Evolutionary conservation across 1,284 basidiomycete genomes (phyloP), one percentile per base, ranked within the genome.

Genomic region (Earliella scabrosa): DNA sequence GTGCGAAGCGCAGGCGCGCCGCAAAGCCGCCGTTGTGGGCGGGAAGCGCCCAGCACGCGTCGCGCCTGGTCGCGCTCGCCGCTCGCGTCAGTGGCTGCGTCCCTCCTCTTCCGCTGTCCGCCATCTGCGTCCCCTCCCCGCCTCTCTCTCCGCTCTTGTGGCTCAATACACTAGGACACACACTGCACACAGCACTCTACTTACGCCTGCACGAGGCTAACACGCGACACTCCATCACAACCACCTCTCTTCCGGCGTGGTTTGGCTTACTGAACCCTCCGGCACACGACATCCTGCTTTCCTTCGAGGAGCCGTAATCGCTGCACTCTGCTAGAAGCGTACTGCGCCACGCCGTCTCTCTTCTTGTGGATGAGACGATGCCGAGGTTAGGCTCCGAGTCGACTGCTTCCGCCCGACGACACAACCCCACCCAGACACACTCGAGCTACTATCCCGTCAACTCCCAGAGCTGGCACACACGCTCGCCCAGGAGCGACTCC

Each of bases 321-420:
- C 18, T 13, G 11, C 16, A 32, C 26, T 31, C n/a, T 10, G n/a
- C 41, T 2, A 34, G 3, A 29, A 32, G 40, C 29, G 34, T 21
- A 16, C 43, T 34, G 46, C 31, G 16, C 14, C 20, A 8, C 24
- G 27, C 35, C 24, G 1, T 14, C 26, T 35, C 43, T 36, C 35
- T 49, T 27, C 49, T 54, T 54, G 57, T 45, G 26, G 54, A 23
- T 40, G 16, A 20, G 36, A 35, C 41, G 50, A 62, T 62, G 60
- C 60, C 60, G 23, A 54, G 58, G 50, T 43, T 54, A 53, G 55
- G 54, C 44, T 53, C 51, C 40, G 61, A 59, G 40, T 51, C 61
- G 16, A 60, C 48, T 50, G 57, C 61, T 5, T 52, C 52, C 39
- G 48, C 50, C 34, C 61, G 55, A 41, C 49, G 58, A 54, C 61